Base-by-base conservation (phyloP, 2,329 filamentous ascomycete species). In the Verticillium nonalfalfae region DNA sequence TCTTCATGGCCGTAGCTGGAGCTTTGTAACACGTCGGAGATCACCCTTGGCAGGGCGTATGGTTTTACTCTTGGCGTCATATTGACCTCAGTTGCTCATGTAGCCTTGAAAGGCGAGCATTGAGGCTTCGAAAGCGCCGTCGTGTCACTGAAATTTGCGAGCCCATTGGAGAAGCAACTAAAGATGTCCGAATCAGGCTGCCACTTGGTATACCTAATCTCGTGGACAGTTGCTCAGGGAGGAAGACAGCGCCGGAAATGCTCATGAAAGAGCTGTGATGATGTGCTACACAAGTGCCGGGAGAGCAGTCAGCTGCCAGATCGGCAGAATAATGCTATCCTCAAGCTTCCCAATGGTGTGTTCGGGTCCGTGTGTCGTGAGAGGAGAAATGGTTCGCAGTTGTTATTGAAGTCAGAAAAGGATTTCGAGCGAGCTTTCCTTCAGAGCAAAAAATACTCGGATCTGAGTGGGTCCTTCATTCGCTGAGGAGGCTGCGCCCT, bases 1-100 rank as follows among this genome's bases (percentile, higher is more conserved):
- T 85, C 83, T 75, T 92, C 90, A 90, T 87, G 73, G 89, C 88
- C 78, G 78, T 75, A 76, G 86, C 87, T 90, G 83, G 84, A 79
- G 90, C 81, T 85, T 86, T 93, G 91, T 91, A 94, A 93, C 90
- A 94, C 90, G 89, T 91, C 86, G 87, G 90, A 92, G 90, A 83
- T 91, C 87, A 89, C 87, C 86, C 88, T 91, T 91, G 89, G 89
- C 88, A 91, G 89, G 86, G 87, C 83, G 82, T 87, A 87, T 78
- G 82, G 83, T 79, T 89, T 83, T 81, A 73, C 72, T 94, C 80
- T 94, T 85, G 91, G 90, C 90, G 85, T 78, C 90, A 86, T 87
- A 87, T 93, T 94, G 91, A 94, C 90, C 92, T 82, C 90, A 73
- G 81, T 77, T 82, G 88, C 82, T 81, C 79, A 90, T 65, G 60